A percentile compares a stretch with the other conserved stretches of the same genome.
phyloP scores from a whole-genome alignment of 108 stramenopile genomes.

The Seminavis robusta region DNA sequence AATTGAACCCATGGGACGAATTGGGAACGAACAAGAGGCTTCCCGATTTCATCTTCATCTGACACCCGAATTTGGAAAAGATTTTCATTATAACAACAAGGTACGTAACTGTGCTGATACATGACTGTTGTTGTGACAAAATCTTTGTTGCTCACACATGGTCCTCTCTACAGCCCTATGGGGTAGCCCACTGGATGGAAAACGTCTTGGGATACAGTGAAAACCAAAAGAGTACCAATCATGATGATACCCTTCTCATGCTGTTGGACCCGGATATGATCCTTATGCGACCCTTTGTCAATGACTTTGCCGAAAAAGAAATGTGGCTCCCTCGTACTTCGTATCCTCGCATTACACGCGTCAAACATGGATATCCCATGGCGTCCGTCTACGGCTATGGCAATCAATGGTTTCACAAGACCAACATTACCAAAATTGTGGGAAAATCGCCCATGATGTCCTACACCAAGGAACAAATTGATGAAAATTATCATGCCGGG shows the following conservation, averaged over 20 bases:
- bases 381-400: slow-evolving; percentile 88
- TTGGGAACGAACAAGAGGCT: too few relatives aligned
- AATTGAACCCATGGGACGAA: slow-evolving; percentile 25
- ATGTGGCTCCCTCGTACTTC: not conserved
- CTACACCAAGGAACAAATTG: slow-evolving; percentile 22
- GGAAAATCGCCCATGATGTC: not conserved
- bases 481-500: slow-evolving; percentile 62
- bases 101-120: too few relatives aligned
- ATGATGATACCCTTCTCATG: slow-evolving; percentile 69
- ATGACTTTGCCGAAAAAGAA: not conserved
- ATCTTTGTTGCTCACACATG: too few relatives aligned
- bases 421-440: not conserved
- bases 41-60: slow-evolving; percentile 67
- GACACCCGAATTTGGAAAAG: slow-evolving; percentile 73
- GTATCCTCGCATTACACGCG: slow-evolving; percentile 16
- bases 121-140: too few relatives aligned
- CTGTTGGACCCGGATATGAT: slow-evolving; percentile 84
- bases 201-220: slow-evolving; percentile 52
- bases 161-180: too few relatives aligned
- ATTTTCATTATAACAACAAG: too few relatives aligned
- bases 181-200: slow-evolving; percentile 78
- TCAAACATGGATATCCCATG: slow-evolving; percentile 82
- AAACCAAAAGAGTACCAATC: slow-evolving; percentile 26
- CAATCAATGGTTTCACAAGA: slow-evolving; percentile 47
- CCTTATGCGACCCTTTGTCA: slow-evolving; percentile 56